These are phyloP conservation scores for Oryza nivara DNA, from an alignment of 176 grass and related monocot genomes.

Conservation along the genomic window DNA sequence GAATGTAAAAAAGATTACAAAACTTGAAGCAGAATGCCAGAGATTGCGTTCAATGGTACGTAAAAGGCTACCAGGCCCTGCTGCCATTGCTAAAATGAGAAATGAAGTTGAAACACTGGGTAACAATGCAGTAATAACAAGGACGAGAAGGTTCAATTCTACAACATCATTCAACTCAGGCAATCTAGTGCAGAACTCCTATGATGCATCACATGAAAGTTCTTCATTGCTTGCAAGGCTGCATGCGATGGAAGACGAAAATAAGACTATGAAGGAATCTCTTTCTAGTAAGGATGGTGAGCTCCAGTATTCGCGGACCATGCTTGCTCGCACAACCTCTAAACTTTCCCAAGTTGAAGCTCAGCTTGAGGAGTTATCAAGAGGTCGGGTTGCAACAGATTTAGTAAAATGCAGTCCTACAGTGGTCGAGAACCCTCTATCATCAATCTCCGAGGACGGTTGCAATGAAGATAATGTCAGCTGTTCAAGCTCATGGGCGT, in stretches of 20 bases:
- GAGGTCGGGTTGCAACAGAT: conserved; percentile 39
- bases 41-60: conserved; percentile 81
- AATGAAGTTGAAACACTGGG: conserved; percentile 77
- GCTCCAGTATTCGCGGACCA: conserved; percentile 60
- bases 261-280: conserved; percentile 86
- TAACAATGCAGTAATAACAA: conserved; percentile 31
- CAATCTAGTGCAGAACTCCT: conserved; percentile 30
- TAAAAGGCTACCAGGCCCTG: conserved; percentile 86
- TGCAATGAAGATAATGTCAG: conserved; percentile 71
- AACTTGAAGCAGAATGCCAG: conserved; percentile 92
- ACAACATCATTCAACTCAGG: conserved; percentile 15
- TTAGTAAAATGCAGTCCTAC: conserved; percentile 50
- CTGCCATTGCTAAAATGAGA: conserved; percentile 96
- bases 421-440: conserved; percentile 47
- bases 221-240: conserved; percentile 71
- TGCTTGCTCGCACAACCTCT: conserved; percentile 63
- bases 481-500: conserved; percentile 84
- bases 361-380: conserved; percentile 64
- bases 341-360: conserved; percentile 76
- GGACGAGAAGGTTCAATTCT: conserved; percentile 48
- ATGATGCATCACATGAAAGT: conserved; percentile 46
- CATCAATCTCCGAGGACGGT: conserved; percentile 55
- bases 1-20: conserved; percentile 78
- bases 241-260: conserved; percentile 67
- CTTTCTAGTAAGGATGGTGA: conserved; percentile 73